Percentiles rank a stretch among this genome's conserved stretches.
These are phyloP conservation scores for Xylaria sp. DNA, from an alignment of 2,329 filamentous ascomycete species.

Conservation along the genomic window DNA sequence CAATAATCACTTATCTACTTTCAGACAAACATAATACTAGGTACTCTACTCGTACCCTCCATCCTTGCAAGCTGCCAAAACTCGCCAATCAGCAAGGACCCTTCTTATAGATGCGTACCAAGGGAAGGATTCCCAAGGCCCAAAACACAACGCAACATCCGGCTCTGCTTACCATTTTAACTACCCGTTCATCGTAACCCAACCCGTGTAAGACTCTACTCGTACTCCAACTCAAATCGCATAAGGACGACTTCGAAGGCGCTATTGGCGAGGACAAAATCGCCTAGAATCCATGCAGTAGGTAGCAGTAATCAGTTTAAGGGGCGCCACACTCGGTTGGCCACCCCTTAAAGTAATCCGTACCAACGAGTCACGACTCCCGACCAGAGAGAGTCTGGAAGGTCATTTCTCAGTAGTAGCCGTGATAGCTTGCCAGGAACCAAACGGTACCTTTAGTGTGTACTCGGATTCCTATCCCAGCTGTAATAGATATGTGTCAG, in stretches of 20 bases:
- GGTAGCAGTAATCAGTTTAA: conserved; percentile 1
- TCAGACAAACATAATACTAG: too few species aligned
- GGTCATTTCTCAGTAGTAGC: not conserved
- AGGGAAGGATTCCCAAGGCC: conserved; percentile 15
- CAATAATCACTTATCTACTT: too few species aligned
- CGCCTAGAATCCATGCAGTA: conserved; percentile 9
- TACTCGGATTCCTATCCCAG: too few species aligned
- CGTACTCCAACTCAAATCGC: conserved; percentile 6
- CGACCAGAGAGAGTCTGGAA: not conserved
- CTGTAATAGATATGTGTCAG: too few species aligned
- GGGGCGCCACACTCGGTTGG: not conserved
- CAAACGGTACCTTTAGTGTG: not conserved
- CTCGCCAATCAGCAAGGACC: conserved; percentile 8
- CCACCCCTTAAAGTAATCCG: conserved; percentile 1
- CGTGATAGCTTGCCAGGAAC: not conserved
- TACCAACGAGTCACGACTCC: not conserved
- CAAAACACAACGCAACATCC: conserved; percentile 2
- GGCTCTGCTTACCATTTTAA: conserved; percentile 14
- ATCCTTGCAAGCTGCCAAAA: conserved; percentile 9
- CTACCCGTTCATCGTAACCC: conserved; percentile 13
- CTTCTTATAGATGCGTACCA: not conserved
- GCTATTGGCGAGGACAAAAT: conserved; percentile 6
- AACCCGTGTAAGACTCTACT: conserved; percentile 7
- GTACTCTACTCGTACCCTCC: not conserved
- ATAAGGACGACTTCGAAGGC: conserved; percentile 5